Base-by-base conservation (phyloP, 306 rosid genomes). In the Cicer judaicum region DNA sequence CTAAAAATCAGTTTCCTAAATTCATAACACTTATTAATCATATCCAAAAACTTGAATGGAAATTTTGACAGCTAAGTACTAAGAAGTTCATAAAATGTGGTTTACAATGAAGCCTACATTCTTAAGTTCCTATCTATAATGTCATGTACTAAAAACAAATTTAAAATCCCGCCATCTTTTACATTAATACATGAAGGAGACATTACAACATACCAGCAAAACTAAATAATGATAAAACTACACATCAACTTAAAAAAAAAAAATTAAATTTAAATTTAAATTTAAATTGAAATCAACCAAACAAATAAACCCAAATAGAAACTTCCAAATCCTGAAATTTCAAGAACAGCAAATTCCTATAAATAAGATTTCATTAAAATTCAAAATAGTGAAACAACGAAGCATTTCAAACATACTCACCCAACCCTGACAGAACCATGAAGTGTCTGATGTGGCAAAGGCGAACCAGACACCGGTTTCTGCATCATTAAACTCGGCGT, bases 381-480 rank as follows among this genome's bases (percentile, higher is more conserved):
- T 10, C 5, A 13, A 34, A 34, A 9, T 7, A 48, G 4, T 53
- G 2, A 78, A 34, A 9, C 9, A 48, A 2, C 47, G 2, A 78
- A 81, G 42, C 18, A 50, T 49, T 72, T 47, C 41, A 73, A 61
- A 76, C 36, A 75, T 68, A 73, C 99, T 94, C 85, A 91, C 97
- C 87, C 93, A 68, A 81, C 78, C 88, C 92, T 84, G 64, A 72
- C 83, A 34, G 87, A 75, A 82, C 88, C 49, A 63, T 74, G 80
- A 74, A 89, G 75, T 48, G 78, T 72, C 78, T 79, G 89, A 24
- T 85, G 84, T 42, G 83, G 84, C 80, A 70, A 79, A 9, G 88
- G 85, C 42, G 77, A 62, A 41, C 66, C 61, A 73, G 68, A 68
- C 49, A 68, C 74, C 59, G 81, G 79, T 43, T 68, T 81, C 69